Evolutionary conservation across 2,329 filamentous ascomycete species (phyloP), one percentile per base, ranked within the genome.

Genomic region (Monosporascus sp.): DNA sequence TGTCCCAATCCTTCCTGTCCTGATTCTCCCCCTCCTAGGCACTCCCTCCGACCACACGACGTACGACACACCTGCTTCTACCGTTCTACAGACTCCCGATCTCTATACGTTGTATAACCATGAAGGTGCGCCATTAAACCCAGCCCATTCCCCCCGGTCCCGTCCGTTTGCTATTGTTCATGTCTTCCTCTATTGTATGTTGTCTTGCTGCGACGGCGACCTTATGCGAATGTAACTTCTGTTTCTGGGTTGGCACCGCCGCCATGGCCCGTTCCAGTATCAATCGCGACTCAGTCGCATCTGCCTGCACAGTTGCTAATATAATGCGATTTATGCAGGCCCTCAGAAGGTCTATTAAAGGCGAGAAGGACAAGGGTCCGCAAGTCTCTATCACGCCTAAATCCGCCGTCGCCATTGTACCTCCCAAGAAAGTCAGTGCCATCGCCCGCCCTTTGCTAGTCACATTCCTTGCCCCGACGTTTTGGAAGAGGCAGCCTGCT

Each of bases 271-370:
- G 59, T 53, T 53, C 62, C 25, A 54, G 47, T 51, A 48, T 50
- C 25, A 55, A 58, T 51, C 60, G 62, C 56, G 59, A 62, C 49
- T 60, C 59, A 31, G 56, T 60, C 50, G 58, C 53, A 48, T 62
- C 57, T 43, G 48, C 49, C 43, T 54, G 57, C 54, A 51, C 59
- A 17, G 52, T 60, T 59, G 60, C 67, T 69, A 65, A 69, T 55
- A 65, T 65, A 41, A 74, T 75, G 70, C 71, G 71, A 65, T 63
- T 72, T 41, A 60, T 77, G 47, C 75, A 90, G 87, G 87, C 86
- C 70, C 82, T 96, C 72, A 84, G 91, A 70, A 83, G 90, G 74
- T 96, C 90, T 57, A 88, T 96, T 74, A 96, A 96, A 76, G 87
- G 89, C 71, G 90, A 95, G 62, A 95, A 91, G 78, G 84, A 82